Base-by-base conservation (phyloP, 768 basidiomycete genomes). In the Termitomyces sp. region DNA sequence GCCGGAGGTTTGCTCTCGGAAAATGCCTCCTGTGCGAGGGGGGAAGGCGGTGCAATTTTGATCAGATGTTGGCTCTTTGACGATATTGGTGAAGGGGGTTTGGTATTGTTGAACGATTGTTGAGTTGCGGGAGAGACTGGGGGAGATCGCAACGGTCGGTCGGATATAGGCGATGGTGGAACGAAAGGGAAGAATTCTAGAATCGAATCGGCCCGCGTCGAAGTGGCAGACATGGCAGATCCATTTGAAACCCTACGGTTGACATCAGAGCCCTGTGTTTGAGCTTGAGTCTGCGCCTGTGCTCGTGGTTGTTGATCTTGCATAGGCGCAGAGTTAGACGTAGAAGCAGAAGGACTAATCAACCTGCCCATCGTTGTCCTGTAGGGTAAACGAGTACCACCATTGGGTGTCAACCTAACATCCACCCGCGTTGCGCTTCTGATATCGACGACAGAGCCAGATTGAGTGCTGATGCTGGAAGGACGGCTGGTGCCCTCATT, bases 121-220 rank as follows among this genome's bases (percentile, higher is more conserved):
- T 86, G 82, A 26, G 71, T 76, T 19, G 88, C 73, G 8, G 90
- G 88, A 10, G 89, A 90, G 54, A 83, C 82, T 37, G 87, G 86
- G 5, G 88, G 88, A 3, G 87, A 84, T 58, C 88, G 77, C 62
- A 84, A 73, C 10, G 89, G 90, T 51, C 86, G 77, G 60, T 88
- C 83, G n/a, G 89, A 90, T 56, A 93, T 91, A 6, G 91, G 91
- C 8, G 90, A 91, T 1, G 91, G 91, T 22, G 91, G 91, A 9
- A 93, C 90, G 66, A 93, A 92, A 35, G 88, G 89, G 77, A 93
- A 93, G 14, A 83, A 85, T 68, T 91, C 90, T 26, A 93, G 77
- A 60, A 93, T 90, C 3, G 90, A 92, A 65, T 93, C 90, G 26
- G 89, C 88, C 47, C 81, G 80, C 2, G 86, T 86, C 10, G 87